Conservation (phyloP, 2,329 filamentous ascomycete species). For the Harringtonia aguacate region DNA sequence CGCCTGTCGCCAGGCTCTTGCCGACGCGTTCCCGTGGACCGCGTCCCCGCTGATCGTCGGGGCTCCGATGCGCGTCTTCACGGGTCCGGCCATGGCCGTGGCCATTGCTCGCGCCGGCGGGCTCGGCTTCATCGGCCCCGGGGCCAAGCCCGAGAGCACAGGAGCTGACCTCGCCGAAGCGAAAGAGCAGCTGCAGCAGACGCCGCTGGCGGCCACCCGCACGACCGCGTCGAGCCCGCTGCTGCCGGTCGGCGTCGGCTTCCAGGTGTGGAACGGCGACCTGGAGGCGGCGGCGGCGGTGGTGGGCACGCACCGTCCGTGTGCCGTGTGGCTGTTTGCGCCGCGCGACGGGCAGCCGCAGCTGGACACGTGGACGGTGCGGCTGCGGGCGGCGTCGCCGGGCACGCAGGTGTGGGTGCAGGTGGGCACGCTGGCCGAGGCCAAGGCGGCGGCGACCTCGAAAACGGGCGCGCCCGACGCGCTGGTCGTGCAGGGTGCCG, state of each 20-base stretch:
- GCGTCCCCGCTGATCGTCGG: constrained; percentile 25
- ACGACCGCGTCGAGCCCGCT: constrained; percentile 3
- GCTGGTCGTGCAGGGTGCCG: constrained; percentile 50
- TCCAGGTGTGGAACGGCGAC: constrained; percentile 43
- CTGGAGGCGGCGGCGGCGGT: constrained; percentile 32
- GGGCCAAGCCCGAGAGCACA: constrained; percentile 8
- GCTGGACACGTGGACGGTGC: constrained; percentile 19
- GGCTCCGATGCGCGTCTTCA: constrained; percentile 28
- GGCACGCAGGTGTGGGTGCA: constrained; percentile 35
- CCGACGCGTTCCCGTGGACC: constrained; percentile 23
- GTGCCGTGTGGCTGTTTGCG: constrained; percentile 58
- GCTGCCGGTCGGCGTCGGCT: constrained; percentile 48
- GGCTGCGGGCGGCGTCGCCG: constrained; percentile 25
- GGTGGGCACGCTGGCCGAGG: constrained; percentile 47
- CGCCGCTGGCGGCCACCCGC: constrained; percentile 20
- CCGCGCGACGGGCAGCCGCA: constrained; percentile 31
- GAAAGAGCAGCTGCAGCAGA: not conserved
- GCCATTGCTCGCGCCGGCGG: constrained; percentile 29
- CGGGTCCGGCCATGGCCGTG: constrained; percentile 25
- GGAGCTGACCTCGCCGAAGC: constrained; percentile 1
- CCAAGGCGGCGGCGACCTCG: constrained; percentile 33
- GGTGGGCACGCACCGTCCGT: constrained; percentile 40
- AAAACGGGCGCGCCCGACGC: constrained; percentile 47
- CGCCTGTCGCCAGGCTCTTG: constrained; percentile 1
- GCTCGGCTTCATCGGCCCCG: constrained; percentile 20